Percentiles rank a stretch among this genome's conserved stretches.
Evolutionary conservation across 1,284 basidiomycete genomes (phyloP).

Genomic region (Termitomyces sp.): DNA sequence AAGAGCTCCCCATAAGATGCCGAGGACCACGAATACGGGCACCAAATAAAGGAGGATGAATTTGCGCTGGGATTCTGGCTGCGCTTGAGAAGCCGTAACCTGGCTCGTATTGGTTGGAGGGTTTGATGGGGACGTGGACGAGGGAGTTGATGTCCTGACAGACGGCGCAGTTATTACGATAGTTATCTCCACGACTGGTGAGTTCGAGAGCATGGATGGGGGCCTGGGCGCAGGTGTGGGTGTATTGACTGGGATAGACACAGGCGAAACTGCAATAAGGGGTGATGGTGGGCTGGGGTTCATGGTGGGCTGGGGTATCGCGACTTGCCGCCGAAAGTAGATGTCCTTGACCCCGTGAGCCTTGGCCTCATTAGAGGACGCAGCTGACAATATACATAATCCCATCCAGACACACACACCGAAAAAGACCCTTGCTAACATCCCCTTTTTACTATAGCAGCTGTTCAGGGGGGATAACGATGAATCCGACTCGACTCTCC

Average conservation of each 20-base stretch:
- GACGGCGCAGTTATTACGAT: slow-evolving; percentile 1
- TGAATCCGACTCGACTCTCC: slow-evolving; percentile 50
- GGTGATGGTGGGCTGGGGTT: slow-evolving; percentile 14
- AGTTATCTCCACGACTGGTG: slow-evolving; percentile 7
- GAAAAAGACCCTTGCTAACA: slow-evolving; percentile 4
- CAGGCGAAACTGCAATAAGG: slow-evolving; percentile 22
- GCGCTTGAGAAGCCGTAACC: slow-evolving; percentile 4
- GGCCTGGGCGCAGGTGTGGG: slow-evolving; percentile 3
- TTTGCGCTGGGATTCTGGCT: slow-evolving; percentile 1
- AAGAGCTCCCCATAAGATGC: slow-evolving; percentile 23
- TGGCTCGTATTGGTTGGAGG: slow-evolving; percentile 8
- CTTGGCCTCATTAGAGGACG: slow-evolving; percentile 2
- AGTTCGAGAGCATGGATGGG: neutral
- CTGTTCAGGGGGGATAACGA: slow-evolving; percentile 34
- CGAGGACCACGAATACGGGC: slow-evolving; percentile 27
- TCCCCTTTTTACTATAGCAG: slow-evolving; percentile 13
- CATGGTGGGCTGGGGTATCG: slow-evolving; percentile 5
- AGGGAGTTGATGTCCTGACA: too few relatives aligned
- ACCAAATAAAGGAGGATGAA: slow-evolving; percentile 26
- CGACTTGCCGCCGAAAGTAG: slow-evolving; percentile 18
- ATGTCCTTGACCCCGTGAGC: slow-evolving; percentile 10
- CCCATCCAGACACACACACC: slow-evolving; percentile 5
- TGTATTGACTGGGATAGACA: neutral
- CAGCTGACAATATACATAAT: slow-evolving; percentile 1
- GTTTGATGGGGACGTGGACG: neutral